These are phyloP conservation scores for Saccharomyces hybrid DNA, from an alignment of 1,139 yeast species.

Conservation along the genomic window DNA sequence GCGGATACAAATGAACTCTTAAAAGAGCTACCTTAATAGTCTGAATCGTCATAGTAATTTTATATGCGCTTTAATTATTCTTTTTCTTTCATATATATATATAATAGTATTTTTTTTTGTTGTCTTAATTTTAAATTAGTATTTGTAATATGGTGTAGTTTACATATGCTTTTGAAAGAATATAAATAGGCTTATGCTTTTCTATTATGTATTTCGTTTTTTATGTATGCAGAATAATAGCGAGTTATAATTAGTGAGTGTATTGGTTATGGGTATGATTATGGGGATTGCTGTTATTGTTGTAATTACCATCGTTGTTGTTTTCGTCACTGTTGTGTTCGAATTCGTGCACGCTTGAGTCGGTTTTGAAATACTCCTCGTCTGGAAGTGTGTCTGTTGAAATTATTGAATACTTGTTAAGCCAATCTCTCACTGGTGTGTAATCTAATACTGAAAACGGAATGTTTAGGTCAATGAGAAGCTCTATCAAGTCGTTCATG, in stretches of 20 bases:
- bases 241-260: background rate
- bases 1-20: background rate
- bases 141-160: background rate
- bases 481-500: background rate
- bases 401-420: background rate
- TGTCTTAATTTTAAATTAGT: background rate
- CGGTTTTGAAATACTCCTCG: background rate
- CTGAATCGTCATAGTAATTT: background rate
- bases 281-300: background rate
- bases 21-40: background rate
- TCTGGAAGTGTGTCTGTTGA: background rate
- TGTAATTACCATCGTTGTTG: background rate
- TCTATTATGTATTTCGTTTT: background rate
- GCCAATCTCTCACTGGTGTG: background rate
- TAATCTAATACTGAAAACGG: background rate
- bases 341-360: background rate
- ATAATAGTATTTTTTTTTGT: background rate
- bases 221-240: background rate
- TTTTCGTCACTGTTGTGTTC: background rate
- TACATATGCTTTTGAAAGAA: background rate
- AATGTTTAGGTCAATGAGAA: background rate
- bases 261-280: background rate
- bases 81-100: background rate
- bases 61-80: background rate
- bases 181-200: background rate